phyloP scores from a whole-genome alignment of 192 early-diverging fungal genomes.

The Backusella psychrophila region DNA sequence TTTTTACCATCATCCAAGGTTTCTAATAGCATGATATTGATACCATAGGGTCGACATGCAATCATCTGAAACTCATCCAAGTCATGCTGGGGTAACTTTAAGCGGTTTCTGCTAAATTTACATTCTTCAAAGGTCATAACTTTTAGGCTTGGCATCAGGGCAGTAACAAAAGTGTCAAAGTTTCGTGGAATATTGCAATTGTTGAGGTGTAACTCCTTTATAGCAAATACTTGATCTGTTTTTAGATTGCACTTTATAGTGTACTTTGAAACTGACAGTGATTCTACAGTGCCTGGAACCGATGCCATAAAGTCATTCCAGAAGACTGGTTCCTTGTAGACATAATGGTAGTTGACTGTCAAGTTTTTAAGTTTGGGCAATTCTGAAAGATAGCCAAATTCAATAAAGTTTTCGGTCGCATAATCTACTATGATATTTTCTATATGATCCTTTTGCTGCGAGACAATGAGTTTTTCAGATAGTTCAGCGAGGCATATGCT shows the following conservation, averaged over 20 bases:
- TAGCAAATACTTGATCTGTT: not conserved
- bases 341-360: not conserved
- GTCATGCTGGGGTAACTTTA: not conserved
- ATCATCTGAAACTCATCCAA: not conserved
- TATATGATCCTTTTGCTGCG: not conserved
- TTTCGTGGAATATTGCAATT: not conserved
- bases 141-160: not conserved
- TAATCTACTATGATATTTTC: not conserved
- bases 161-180: not conserved
- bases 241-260: not conserved
- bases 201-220: not conserved
- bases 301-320: not conserved
- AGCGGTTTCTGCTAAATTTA: not conserved
- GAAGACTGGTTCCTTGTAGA: not conserved
- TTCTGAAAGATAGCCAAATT: not conserved
- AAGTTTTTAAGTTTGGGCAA: not conserved
- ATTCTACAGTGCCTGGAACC: not conserved
- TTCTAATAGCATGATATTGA: not conserved
- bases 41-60: not conserved
- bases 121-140: not conserved
- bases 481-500: not conserved
- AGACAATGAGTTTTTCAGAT: not conserved
- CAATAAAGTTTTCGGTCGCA: not conserved
- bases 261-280: not conserved
- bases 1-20: not conserved